Base-by-base conservation (phyloP, 2,329 filamentous ascomycete species). In the Geosmithia putterillii region DNA sequence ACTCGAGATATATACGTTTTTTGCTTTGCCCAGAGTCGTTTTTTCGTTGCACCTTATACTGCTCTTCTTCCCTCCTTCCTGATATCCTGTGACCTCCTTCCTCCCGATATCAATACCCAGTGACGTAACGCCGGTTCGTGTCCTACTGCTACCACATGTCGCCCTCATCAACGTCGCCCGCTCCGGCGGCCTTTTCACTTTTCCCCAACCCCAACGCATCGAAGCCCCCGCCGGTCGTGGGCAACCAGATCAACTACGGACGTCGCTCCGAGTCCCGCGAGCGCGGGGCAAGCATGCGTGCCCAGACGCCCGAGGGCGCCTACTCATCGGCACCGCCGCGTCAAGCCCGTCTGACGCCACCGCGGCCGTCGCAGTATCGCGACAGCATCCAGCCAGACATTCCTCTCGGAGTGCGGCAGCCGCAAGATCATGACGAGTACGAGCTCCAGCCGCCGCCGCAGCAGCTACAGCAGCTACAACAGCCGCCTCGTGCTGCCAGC, bases 121-220 rank as follows among this genome's bases (percentile, higher is more conserved):
- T 32, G 28, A 32, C 28, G 10, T 14, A 9, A 32, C 28, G 28
- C 28, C 28, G 28, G 28, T 32, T 32, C 28, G 28, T 32, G 28
- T 32, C 10, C 10, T 10, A 7, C 23, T 12, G n/a, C n/a, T n/a
- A n/a, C 28, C 15, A 32, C 45, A 46, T 44, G 45, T 40, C 38
- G 38, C 44, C 42, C 21, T 62, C 65, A 32, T 32, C 28, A 12
- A 32, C 28, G 25, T 53, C 63, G 41, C 53, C 56, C 41, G 38
- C 44, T 51, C 55, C 64, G 19, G 70, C 67, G 55, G 68, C 70
- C 46, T 75, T 77, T 57, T 77, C 74, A 46, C 66, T 78, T 47
- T 77, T 78, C 52, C 73, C 74, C 22, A 76, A 64, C 49, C 66
- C 71, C 19, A 69, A 57, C 50, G 44, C 54, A 23, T 58, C 60